These are phyloP conservation scores for Hymenoscyphus linearis DNA, from an alignment of 2,329 filamentous ascomycete species.

Conservation along the genomic window DNA sequence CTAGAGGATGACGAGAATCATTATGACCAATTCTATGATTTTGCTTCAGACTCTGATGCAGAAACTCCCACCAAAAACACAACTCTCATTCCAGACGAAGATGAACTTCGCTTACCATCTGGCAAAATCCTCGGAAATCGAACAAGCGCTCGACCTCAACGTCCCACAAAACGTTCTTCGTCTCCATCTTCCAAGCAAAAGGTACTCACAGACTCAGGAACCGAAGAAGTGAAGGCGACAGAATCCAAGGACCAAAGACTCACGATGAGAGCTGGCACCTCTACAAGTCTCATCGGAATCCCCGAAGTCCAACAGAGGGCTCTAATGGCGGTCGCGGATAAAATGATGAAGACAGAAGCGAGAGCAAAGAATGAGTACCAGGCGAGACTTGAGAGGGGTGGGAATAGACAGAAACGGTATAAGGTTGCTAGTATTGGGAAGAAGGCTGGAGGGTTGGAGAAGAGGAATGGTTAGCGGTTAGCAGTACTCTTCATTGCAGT, in stretches of 20 bases:
- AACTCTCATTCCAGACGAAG: constrained; percentile 21
- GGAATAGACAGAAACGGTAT: constrained; percentile 28
- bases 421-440: constrained; percentile 21
- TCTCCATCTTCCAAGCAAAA: not conserved
- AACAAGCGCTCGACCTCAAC: constrained; percentile 24
- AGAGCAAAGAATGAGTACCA: constrained; percentile 22
- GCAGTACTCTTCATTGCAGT: no score
- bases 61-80: constrained; percentile 11
- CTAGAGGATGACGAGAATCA: constrained; percentile 34
- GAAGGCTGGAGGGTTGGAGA: constrained; percentile 26
- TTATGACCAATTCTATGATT: constrained; percentile 39
- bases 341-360: constrained; percentile 20
- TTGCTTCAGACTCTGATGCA: constrained; percentile 11
- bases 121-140: constrained; percentile 36
- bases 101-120: constrained; percentile 24
- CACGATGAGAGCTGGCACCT: constrained; percentile 14
- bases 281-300: constrained; percentile 22
- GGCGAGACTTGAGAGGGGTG: constrained; percentile 21
- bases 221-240: not conserved
- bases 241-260: constrained; percentile 4
- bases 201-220: not conserved
- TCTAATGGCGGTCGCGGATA: constrained; percentile 22
- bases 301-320: constrained; percentile 22
- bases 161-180: not conserved
- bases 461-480: constrained; percentile 9